Evolutionary conservation across 345 rosid genomes (phyloP).

Genomic region (Camelina laxa): DNA sequence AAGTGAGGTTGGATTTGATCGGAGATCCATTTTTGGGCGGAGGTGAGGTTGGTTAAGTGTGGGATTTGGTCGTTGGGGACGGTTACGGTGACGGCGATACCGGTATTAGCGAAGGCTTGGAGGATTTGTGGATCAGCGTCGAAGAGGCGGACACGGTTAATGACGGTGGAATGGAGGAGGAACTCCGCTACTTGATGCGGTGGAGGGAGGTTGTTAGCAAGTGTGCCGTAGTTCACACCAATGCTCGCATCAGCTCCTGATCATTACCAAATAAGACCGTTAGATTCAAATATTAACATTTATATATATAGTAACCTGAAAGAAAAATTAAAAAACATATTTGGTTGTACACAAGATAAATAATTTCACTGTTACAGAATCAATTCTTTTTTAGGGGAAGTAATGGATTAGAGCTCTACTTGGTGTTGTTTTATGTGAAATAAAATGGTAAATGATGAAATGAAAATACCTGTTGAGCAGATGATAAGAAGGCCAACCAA

Average conservation of each 20-base stretch:
- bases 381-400: too few species aligned
- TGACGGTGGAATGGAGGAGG: conserved; percentile 66
- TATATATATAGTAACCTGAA: background rate
- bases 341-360: background rate
- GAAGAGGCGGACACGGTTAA: conserved; percentile 73
- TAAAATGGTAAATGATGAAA: conserved; percentile 4
- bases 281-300: conserved; percentile 18
- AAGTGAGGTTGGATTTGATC: conserved; percentile 58
- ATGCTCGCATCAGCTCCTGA: conserved; percentile 53
- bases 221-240: conserved; percentile 85
- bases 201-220: conserved; percentile 77
- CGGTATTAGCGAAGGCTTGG: conserved; percentile 71
- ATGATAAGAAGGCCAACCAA: conserved; percentile 4
- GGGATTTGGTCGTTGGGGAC: conserved; percentile 79
- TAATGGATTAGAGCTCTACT: too few species aligned
- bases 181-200: conserved; percentile 72
- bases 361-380: background rate
- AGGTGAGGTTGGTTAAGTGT: conserved; percentile 53
- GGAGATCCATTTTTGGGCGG: conserved; percentile 68
- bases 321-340: too few species aligned
- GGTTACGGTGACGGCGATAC: conserved; percentile 62
- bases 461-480: conserved; percentile 29
- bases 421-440: too few species aligned
- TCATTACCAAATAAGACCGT: conserved; percentile 3
- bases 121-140: conserved; percentile 61